phyloP scores from a whole-genome alignment of 176 grass and related monocot genomes.

The Typha latifolia region DNA sequence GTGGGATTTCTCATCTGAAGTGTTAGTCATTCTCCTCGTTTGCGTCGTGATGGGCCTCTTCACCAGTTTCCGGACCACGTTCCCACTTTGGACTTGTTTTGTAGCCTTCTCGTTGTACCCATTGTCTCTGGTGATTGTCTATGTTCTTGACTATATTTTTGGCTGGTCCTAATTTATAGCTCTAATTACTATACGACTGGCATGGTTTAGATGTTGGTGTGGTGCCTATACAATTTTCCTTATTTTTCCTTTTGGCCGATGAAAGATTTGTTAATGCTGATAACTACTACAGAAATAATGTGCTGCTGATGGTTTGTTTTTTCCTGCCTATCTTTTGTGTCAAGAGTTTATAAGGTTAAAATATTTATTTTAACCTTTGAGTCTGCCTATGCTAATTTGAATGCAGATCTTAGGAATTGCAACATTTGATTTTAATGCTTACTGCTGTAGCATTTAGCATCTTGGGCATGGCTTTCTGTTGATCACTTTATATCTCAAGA shows the following conservation, averaged over 20 bases:
- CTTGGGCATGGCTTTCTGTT: too few relatives aligned
- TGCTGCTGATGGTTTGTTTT: too few relatives aligned
- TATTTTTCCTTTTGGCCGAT: conserved; percentile 1
- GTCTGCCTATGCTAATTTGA: too few relatives aligned
- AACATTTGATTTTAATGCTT: too few relatives aligned
- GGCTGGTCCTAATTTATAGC: conserved; percentile 65
- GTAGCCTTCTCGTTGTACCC: conserved; percentile 70
- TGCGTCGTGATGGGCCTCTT: conserved; percentile 78
- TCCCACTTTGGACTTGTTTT: conserved; percentile 89
- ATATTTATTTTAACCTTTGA: too few relatives aligned
- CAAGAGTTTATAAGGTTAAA: too few relatives aligned
- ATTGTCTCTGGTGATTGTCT: conserved; percentile 57
- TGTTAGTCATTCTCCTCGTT: conserved; percentile 76
- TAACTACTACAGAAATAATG: too few relatives aligned
- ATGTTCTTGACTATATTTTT: conserved; percentile 73
- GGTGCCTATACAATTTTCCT: not conserved
- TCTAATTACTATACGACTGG: not conserved
- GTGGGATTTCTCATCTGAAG: conserved; percentile 92
- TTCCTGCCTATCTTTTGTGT: too few relatives aligned
- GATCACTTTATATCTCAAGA: too few relatives aligned
- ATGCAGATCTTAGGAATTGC: too few relatives aligned
- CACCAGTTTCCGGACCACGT: conserved; percentile 81
- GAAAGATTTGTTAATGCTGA: too few relatives aligned
- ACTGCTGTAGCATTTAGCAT: too few relatives aligned
- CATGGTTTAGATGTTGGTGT: not conserved